Evolutionary conservation across 208 protist genomes (phyloP), one percentile per base, ranked within the genome.

Genomic region (Strigomonas culicis): DNA sequence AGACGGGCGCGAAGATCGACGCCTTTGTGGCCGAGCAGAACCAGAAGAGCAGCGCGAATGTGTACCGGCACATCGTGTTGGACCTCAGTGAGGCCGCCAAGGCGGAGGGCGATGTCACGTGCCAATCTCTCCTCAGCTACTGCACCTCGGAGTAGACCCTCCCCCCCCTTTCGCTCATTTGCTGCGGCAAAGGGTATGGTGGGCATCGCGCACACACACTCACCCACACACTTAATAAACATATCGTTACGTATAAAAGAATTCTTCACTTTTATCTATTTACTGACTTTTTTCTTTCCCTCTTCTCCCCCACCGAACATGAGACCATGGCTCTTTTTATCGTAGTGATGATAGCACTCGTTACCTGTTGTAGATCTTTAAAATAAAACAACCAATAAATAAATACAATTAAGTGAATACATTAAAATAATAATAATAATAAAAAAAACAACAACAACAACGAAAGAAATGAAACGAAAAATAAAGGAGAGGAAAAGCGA

Each of bases 71-170:
- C 44, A 49, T 81, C 17, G 7, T 70, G 64, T 43, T 77, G 44
- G 52, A 70, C 65, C 68, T 74, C 52, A 74, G 80, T 55, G 77
- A 84, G 68, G 74, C 80, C 62, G 77, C 72, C 53, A 84, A 84
- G 69, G 79, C 79, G 32, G 79, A 84, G 71, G 79, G 79, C 24
- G 69, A 74, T 44, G 61, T 84, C 39, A 81, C 79, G 59, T 84
- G 75, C 69, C 75, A 69, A 63, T 84, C 79, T 25, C 68, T 84
- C 46, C 70, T 84, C 36, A 72, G 74, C 66, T 84, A 81, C 72
- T n/a, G n/a, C n/a, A 62, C 52, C 57, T 59, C 64, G 10, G 70
- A 71, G 60, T 39, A 31, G 17, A 25, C 25, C 27, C 19, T 15
- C 22, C 47, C 15, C 56, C 56, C 19, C 19, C 4, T 43, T 36